Conservation (phyloP, 208 protist genomes). For the Wallacemonas rigidus region DNA sequence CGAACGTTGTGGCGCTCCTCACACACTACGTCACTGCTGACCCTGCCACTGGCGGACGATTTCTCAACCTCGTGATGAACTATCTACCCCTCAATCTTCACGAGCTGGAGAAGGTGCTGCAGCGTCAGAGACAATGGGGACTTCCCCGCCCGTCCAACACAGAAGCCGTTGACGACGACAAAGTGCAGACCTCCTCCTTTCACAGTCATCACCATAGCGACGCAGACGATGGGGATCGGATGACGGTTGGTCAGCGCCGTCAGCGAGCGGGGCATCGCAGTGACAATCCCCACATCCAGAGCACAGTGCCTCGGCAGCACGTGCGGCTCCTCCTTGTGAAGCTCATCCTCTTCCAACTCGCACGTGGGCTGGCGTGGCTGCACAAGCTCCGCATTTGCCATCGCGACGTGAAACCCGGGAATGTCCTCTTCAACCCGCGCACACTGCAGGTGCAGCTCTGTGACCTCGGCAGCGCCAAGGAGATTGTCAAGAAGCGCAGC, state of each 20-base stretch:
- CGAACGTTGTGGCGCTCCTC: slow-evolving; percentile 95
- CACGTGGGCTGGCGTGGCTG: slow-evolving; percentile 94
- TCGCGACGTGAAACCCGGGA: slow-evolving; percentile 91
- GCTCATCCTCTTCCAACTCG: slow-evolving; percentile 96
- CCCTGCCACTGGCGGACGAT: slow-evolving; percentile 89
- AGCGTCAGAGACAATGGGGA: slow-evolving; percentile 29
- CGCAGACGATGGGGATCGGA: too few species aligned
- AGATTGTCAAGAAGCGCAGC: slow-evolving; percentile 43
- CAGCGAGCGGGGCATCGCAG: too few species aligned
- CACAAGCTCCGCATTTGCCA: slow-evolving; percentile 81
- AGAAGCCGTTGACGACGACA: slow-evolving; percentile 76
- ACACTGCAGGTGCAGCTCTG: slow-evolving; percentile 80
- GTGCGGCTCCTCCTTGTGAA: slow-evolving; percentile 94
- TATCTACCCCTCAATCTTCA: slow-evolving; percentile 98
- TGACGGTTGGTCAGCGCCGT: too few species aligned
- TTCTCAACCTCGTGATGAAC: slow-evolving; percentile 99
- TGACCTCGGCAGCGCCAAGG: slow-evolving; percentile 91
- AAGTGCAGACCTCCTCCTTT: too few species aligned
- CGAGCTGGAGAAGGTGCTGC: slow-evolving; percentile 88
- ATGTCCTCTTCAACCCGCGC: slow-evolving; percentile 79
- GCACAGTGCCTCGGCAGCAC: slow-evolving; percentile 52
- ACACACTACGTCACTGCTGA: slow-evolving; percentile 95
- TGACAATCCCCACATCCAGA: too few species aligned
- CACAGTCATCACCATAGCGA: too few species aligned
- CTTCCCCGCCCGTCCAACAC: not conserved